These are phyloP conservation scores for Marasmius sp. DNA, from an alignment of 1,284 basidiomycete genomes.

Conservation along the genomic window DNA sequence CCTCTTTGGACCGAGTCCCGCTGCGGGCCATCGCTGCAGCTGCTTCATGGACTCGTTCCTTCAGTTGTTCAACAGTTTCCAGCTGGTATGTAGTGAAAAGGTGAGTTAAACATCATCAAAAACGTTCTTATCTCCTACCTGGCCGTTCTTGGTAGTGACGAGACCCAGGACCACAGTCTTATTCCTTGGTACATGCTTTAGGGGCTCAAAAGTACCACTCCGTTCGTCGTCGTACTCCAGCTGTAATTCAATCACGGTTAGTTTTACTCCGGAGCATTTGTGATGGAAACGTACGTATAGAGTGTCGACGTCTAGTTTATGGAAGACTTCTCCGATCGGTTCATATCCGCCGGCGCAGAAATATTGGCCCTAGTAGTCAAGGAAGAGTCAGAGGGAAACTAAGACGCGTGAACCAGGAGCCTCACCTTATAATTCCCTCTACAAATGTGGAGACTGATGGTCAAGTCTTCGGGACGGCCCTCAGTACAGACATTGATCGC, in stretches of 20 bases:
- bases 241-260: conserved; percentile 27
- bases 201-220: conserved; percentile 69
- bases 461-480: conserved; percentile 63
- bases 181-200: conserved; percentile 62
- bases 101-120: too few relatives aligned
- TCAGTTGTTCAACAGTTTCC: conserved; percentile 61
- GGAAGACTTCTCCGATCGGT: conserved; percentile 74
- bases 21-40: conserved; percentile 58
- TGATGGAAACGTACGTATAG: conserved; percentile 55
- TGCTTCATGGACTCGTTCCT: conserved; percentile 62
- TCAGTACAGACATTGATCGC: conserved; percentile 68
- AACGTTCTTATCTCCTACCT: conserved; percentile 31
- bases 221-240: conserved; percentile 80
- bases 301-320: conserved; percentile 69
- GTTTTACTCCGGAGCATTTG: background rate
- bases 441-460: conserved; percentile 73
- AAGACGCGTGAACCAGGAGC: background rate
- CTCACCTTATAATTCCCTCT: conserved; percentile 73
- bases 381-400: background rate
- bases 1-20: conserved; percentile 49
- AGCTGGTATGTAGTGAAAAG: conserved; percentile 34
- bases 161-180: conserved; percentile 76
- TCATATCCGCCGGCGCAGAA: conserved; percentile 77
- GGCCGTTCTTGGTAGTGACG: conserved; percentile 69
- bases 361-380: conserved; percentile 43